Conservation (phyloP, 176 grass and related monocot genomes). For the Carex kokanica region DNA sequence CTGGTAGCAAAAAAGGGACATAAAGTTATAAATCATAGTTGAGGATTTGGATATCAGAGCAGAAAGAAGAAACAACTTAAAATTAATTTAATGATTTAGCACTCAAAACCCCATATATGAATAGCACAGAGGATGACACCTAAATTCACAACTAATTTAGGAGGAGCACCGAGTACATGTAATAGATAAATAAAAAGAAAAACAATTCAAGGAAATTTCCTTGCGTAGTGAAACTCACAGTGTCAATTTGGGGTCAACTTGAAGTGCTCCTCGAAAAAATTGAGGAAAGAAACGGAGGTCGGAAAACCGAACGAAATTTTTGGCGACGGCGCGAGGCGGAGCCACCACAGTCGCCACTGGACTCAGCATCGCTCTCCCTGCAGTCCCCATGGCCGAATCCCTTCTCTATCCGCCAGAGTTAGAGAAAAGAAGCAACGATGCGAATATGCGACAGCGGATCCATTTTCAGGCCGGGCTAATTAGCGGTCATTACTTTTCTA, state of each 20-base stretch:
- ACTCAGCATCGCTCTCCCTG: slow-evolving; percentile 1
- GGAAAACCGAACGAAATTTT: background rate
- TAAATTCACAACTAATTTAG: background rate
- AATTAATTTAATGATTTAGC: background rate
- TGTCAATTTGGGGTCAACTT: slow-evolving; percentile 7
- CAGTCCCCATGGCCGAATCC: slow-evolving; percentile 13
- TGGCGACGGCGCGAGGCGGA: background rate
- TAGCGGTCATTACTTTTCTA: background rate
- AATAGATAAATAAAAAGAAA: background rate
- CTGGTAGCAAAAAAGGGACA: background rate
- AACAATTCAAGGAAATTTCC: background rate
- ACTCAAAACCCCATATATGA: background rate
- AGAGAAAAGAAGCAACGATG: no score
- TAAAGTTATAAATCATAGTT: background rate
- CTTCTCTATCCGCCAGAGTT: background rate
- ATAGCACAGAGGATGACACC: background rate
- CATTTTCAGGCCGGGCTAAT: background rate
- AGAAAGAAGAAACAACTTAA: background rate
- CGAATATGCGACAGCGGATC: background rate
- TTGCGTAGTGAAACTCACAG: slow-evolving; percentile 6
- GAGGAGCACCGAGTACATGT: background rate
- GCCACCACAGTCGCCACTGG: background rate
- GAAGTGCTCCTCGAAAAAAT: background rate
- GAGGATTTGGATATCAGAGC: background rate
- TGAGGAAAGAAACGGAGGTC: background rate